phyloP scores from a whole-genome alignment of 495 filamentous ascomycete species.

The Penicillium pancosmium region DNA sequence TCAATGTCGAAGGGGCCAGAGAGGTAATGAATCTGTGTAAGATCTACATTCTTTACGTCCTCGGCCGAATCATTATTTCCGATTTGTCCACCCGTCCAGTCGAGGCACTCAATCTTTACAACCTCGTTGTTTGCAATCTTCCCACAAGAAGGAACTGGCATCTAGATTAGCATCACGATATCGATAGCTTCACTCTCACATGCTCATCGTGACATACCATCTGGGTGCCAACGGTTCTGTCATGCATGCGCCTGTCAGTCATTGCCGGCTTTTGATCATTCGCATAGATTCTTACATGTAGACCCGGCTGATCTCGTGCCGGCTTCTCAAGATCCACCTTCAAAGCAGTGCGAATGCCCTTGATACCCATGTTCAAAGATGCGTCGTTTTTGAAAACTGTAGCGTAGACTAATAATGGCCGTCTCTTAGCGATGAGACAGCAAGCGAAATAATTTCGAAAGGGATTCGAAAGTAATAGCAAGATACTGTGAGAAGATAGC shows the following conservation, averaged over 20 bases:
- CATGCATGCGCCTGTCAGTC: conserved; percentile 1
- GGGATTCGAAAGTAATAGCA: not conserved
- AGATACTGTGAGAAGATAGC: not conserved
- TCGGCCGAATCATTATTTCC: conserved; percentile 87
- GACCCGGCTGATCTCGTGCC: conserved; percentile 69
- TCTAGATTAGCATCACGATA: not conserved
- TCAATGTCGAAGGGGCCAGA: conserved; percentile 91
- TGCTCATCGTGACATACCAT: conserved; percentile 56
- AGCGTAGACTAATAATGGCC: too few relatives aligned
- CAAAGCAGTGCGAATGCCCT: conserved; percentile 69
- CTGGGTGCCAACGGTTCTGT: conserved; percentile 94
- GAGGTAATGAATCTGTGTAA: conserved; percentile 84
- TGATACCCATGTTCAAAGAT: conserved; percentile 51
- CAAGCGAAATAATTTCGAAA: too few relatives aligned
- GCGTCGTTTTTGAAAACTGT: not conserved
- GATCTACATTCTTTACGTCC: conserved; percentile 82
- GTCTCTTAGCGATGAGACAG: too few relatives aligned
- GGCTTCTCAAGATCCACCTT: conserved; percentile 79
- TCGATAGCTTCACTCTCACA: not conserved
- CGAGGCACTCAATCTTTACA: conserved; percentile 94
- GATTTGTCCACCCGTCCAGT: conserved; percentile 90
- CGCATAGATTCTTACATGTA: conserved; percentile 65
- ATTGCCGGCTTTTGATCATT: not conserved
- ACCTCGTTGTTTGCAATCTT: conserved; percentile 84
- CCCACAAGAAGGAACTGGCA: conserved; percentile 71